phyloP scores from a whole-genome alignment of 139 green algal species.

The Chlorella vulgaris region DNA sequence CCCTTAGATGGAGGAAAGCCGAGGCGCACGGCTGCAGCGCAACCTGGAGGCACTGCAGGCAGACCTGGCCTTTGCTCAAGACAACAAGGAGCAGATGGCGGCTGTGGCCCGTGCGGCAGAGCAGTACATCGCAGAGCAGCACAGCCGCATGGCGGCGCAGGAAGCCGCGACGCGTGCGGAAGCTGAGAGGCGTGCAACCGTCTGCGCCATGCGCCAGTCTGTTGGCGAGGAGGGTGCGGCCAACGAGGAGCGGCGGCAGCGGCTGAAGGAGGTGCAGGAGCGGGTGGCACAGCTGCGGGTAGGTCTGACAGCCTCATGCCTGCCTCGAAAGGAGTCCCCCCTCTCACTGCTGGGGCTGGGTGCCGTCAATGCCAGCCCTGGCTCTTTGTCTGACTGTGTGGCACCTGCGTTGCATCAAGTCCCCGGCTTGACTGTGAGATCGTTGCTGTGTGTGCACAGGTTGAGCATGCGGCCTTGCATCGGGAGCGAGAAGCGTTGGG shows the following conservation, averaged over 20 bases:
- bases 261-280: slow-evolving; percentile 37
- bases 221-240: background rate
- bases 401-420: too few relatives aligned
- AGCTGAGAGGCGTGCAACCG: slow-evolving; percentile 2
- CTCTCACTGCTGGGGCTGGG: too few relatives aligned
- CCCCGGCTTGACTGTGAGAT: background rate
- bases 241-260: slow-evolving; percentile 36
- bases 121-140: slow-evolving; percentile 24
- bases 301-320: background rate
- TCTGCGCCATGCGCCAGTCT: slow-evolving; percentile 1
- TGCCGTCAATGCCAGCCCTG: too few relatives aligned
- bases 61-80: slow-evolving; percentile 29
- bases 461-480: slow-evolving; percentile 2
- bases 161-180: too few relatives aligned
- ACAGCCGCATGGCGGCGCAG: slow-evolving; percentile 20
- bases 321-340: too few relatives aligned
- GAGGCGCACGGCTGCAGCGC: slow-evolving; percentile 9
- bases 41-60: slow-evolving; percentile 37
- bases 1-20: slow-evolving; percentile 53
- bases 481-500: slow-evolving; percentile 20
- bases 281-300: slow-evolving; percentile 17
- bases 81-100: background rate
- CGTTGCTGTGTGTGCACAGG: background rate
- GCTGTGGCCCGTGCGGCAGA: slow-evolving; percentile 13
- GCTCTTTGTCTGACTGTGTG: too few relatives aligned